Percentiles rank a stretch among this genome's conserved stretches.
Evolutionary conservation across 306 rosid species (phyloP).

Genomic region (Malus asiatica): DNA sequence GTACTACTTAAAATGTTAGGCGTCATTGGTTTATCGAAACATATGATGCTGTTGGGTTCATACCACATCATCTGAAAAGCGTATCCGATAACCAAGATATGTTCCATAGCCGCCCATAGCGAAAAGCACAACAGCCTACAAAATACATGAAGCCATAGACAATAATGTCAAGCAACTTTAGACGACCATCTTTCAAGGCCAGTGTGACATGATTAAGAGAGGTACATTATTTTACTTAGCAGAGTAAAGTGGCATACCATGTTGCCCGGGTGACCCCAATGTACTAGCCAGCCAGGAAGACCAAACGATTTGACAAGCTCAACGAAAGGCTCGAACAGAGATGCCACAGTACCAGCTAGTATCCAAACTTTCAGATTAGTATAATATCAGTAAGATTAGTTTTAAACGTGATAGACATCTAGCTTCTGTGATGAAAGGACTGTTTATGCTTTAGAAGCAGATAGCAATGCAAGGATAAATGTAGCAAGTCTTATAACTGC

Average conservation of each 20-base stretch:
- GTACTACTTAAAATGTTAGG: no score
- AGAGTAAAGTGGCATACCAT: slow-evolving; percentile 38
- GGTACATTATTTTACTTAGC: not conserved
- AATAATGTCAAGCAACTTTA: not conserved
- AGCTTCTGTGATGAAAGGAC: no score
- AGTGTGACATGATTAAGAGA: not conserved
- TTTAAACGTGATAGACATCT: no score
- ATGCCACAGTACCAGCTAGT: slow-evolving; percentile 53
- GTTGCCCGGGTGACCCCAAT: slow-evolving; percentile 98
- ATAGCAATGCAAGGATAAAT: no score
- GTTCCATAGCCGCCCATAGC: slow-evolving; percentile 99
- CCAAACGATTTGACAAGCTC: slow-evolving; percentile 60
- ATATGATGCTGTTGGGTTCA: not conserved
- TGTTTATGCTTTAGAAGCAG: no score
- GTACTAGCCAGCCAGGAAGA: slow-evolving; percentile 90
- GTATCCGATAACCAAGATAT: slow-evolving; percentile 80
- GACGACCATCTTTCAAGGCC: not conserved
- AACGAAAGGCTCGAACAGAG: slow-evolving; percentile 62
- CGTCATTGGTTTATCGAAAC: not conserved
- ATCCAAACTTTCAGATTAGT: not conserved
- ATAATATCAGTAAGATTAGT: not conserved
- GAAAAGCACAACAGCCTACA: slow-evolving; percentile 85
- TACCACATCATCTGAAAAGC: slow-evolving; percentile 72
- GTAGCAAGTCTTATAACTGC: no score
- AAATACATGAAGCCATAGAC: not conserved